Conservation (phyloP, 371 early-diverging fungal species). For the Mucor ambiguus region DNA sequence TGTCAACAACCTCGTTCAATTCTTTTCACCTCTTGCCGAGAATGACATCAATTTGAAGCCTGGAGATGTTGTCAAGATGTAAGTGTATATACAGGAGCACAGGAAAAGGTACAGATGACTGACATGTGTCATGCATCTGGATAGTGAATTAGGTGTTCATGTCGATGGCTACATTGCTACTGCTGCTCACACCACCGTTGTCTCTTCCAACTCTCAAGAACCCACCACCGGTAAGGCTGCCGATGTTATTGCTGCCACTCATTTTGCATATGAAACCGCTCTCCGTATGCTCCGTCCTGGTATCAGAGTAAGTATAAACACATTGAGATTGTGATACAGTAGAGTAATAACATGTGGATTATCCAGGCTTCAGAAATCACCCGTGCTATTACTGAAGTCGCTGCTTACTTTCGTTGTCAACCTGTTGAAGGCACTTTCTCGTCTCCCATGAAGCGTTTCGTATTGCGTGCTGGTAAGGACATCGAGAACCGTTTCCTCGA, state of each 20-base stretch:
- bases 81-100: slow-evolving; percentile 21
- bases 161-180: slow-evolving; percentile 92
- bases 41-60: slow-evolving; percentile 57
- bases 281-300: slow-evolving; percentile 85
- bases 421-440: slow-evolving; percentile 89
- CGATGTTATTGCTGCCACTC: slow-evolving; percentile 82
- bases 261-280: slow-evolving; percentile 79
- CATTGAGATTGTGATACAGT: neutral
- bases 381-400: slow-evolving; percentile 76
- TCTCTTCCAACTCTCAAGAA: slow-evolving; percentile 59
- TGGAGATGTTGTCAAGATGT: slow-evolving; percentile 91
- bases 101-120: neutral
- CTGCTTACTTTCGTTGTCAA: slow-evolving; percentile 80
- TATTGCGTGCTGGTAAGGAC: slow-evolving; percentile 81
- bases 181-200: slow-evolving; percentile 82
- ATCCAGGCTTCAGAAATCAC: slow-evolving; percentile 68
- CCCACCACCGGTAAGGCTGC: slow-evolving; percentile 79
- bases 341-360: neutral
- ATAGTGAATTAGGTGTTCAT: slow-evolving; percentile 88
- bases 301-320: slow-evolving; percentile 39
- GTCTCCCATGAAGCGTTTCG: slow-evolving; percentile 81
- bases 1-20: slow-evolving; percentile 80
- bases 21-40: slow-evolving; percentile 74
- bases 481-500: slow-evolving; percentile 82
- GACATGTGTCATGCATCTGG: neutral